A percentile compares a stretch with the other conserved stretches of the same genome.
These are phyloP conservation scores for bread wheat (Triticum aestivum) DNA, from an alignment of 176 grass and related monocot genomes.

Conservation along the genomic window IWGSC_CS_RefSeq_v2.1 NC_057803.1:732787582-732788081, in stretches of 20 bases:
- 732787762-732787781: neutral
- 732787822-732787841: constrained; percentile 6
- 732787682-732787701: neutral
- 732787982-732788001: constrained; percentile 4
- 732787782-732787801: neutral
- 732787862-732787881: constrained; percentile 99
- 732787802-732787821: neutral
- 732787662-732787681: neutral
- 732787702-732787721: neutral
- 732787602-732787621: neutral
- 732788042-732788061: constrained; percentile 46
- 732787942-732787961: constrained; percentile 83
- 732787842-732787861: constrained; percentile 75
- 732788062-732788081: constrained; percentile 84
- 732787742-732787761: neutral
- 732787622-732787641: neutral
- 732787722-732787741: neutral
- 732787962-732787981: constrained; percentile 60
- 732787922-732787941: constrained; percentile 88
- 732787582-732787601: no score
- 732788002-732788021: constrained; percentile 10
- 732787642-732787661: neutral
- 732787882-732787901: constrained; percentile 90
- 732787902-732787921: constrained; percentile 97
- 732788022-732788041: constrained; percentile 7